Evolutionary conservation across 2,329 filamentous ascomycete species (phyloP), one percentile per base, ranked within the genome.

Genomic region (Dichotomopilus funicola): DNA sequence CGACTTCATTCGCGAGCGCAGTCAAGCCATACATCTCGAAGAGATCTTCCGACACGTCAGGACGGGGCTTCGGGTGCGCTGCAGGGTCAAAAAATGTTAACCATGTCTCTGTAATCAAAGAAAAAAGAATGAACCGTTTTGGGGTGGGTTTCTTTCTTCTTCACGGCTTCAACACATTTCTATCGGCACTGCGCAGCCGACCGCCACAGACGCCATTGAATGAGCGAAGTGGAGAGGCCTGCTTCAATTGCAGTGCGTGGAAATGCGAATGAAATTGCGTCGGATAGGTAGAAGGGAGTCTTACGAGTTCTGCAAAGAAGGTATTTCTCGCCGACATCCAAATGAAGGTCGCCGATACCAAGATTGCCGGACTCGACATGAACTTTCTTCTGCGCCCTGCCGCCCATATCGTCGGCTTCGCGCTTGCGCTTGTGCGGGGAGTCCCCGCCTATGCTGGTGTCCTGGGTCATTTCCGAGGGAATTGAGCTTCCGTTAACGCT

Each of bases 281-380:
- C 56, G 61, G 58, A 63, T 47, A 55, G 46, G 54, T 65, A 66
- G 67, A 73, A 75, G 78, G 78, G 75, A 77, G 77, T 71, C 81
- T 84, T 85, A 85, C 82, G 77, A 75, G 75, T 82, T 76, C 78
- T 80, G 76, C 81, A 81, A 73, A 86, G 76, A 66, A 85, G 77
- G 72, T 85, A 85, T 73, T 85, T 85, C 66, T 78, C 74, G 71
- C 82, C 83, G 60, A 86, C 82, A 75, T 86, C 81, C 66, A 81
- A 71, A 68, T 86, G 82, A 64, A 86, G 75, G 71, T 83, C 79
- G 65, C 84, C 77, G 71, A 86, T 83, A 72, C 78, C 79, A 62
- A 80, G 73, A 71, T 75, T 79, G 72, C 78, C 75, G 68, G 79
- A 77, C 73, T 84, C 82, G 71, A 82, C 71, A 63, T 85, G 78